Evolutionary conservation across 2,329 filamentous ascomycete species (phyloP), one percentile per base, ranked within the genome.

Genomic region (Botrytis byssoidea): DNA sequence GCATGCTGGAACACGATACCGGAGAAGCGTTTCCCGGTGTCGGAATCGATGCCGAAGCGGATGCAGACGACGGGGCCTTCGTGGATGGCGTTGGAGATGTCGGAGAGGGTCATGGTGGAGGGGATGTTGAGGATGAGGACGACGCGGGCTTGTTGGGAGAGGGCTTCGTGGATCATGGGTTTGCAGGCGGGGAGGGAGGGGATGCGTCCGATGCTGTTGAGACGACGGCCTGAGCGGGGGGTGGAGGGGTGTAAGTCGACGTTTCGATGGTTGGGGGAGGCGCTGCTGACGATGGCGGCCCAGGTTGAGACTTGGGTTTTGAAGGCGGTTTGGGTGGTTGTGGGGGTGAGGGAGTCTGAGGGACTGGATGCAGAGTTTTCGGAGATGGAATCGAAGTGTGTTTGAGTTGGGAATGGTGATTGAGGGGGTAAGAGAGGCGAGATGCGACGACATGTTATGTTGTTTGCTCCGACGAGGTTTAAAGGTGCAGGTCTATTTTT

Each of bases 1-100:
- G 79, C 77, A 57, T 75, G 59, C 48, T 79, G 79, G 73, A 81
- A 81, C 4, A 81, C 75, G 25, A 81, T 73, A 22, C 79, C 79
- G 12, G 74, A 76, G 44, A 74, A 80, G 1, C 76, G 76, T 12
- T 65, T 71, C 8, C 74, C 68, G 20, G 74, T 74, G 1, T 78
- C 75, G 0, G 72, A 70, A 65, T 81, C 77, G 12, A 71, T 48
- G 25, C 78, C 78, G 63, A 81, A 79, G 14, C 74, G 73, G 59
- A 81, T 80, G 25, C 74, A 75, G 42, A 76, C 74, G 16, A 81
- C 20, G 2, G 79, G 76, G 2, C 80, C 80, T 74, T 81, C 79
- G 32, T 69, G 55, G 10, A 81, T 73, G 2, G 79, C 79, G 46
- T 80, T 72, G 22, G 77, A 79, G 61, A 81, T 73, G 22, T 79